Conservation (phyloP, 306 rosid genomes). For the Lathyrus oleraceus region DNA sequence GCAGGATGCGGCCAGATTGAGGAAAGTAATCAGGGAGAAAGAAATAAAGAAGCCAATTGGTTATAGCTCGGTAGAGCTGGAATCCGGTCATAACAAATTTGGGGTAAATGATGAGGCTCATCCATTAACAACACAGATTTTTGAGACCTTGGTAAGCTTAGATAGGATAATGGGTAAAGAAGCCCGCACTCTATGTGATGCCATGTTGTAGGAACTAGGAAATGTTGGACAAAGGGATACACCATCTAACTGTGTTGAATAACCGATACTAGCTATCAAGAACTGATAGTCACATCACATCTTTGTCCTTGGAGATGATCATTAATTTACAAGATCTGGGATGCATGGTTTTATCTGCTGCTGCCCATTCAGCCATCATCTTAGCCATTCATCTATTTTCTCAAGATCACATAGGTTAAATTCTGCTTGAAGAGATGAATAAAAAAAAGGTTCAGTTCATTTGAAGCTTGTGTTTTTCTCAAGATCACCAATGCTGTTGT, state of each 20-base stretch:
- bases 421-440: not conserved
- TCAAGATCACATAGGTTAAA: not conserved
- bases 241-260: not conserved
- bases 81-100: slow-evolving; percentile 51
- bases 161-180: slow-evolving; percentile 49
- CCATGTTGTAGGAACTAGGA: slow-evolving; percentile 18
- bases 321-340: not conserved
- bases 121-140: slow-evolving; percentile 47
- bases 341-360: too few species aligned
- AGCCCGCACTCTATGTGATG: slow-evolving; percentile 3
- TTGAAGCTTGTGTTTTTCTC: not conserved
- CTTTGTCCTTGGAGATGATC: not conserved
- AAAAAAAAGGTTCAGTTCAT: not conserved
- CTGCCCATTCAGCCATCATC: too few species aligned
- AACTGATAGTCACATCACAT: not conserved
- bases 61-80: slow-evolving; percentile 68
- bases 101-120: slow-evolving; percentile 68
- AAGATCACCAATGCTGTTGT: not conserved
- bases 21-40: slow-evolving; percentile 62
- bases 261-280: not conserved
- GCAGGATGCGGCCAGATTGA: slow-evolving; percentile 74
- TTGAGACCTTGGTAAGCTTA: slow-evolving; percentile 52
- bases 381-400: too few species aligned
- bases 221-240: slow-evolving; percentile 10
- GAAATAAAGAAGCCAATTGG: slow-evolving; percentile 71